Percentiles rank a stretch among this genome's conserved stretches.
phyloP scores from a whole-genome alignment of 2,329 filamentous ascomycete species.

The Aspergillus pseudonomiae region DNA sequence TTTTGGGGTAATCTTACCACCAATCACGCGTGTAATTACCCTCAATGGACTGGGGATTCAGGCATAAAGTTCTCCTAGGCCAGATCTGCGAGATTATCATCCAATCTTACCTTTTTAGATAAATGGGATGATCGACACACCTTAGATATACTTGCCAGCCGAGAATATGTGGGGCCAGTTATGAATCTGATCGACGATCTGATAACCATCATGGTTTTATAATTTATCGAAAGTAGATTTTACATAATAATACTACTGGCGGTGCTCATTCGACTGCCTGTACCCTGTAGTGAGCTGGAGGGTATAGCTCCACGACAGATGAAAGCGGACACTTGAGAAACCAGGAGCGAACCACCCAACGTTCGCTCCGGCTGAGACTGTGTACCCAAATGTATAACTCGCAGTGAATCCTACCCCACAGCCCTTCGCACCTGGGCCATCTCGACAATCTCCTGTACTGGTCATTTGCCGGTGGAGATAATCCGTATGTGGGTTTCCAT shows the following conservation, averaged over 20 bases:
- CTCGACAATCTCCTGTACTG: neutral
- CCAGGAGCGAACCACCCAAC: neutral
- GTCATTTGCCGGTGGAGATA: neutral
- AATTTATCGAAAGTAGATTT: neutral
- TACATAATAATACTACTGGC: neutral
- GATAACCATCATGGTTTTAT: neutral
- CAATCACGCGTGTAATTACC: neutral
- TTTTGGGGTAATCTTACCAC: neutral
- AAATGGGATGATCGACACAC: neutral
- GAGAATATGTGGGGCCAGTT: neutral
- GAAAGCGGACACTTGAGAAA: neutral
- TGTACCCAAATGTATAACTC: neutral
- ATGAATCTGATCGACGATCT: neutral
- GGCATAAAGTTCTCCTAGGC: neutral
- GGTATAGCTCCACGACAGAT: neutral
- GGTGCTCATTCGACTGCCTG: neutral
- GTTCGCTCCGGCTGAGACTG: neutral
- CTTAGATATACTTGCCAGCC: neutral
- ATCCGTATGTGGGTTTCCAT: neutral
- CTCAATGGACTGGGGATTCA: neutral
- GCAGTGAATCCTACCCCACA: neutral
- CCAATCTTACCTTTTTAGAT: neutral
- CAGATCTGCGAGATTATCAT: neutral
- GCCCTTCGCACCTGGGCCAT: neutral
- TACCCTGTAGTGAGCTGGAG: neutral